These are phyloP conservation scores for Chaetomidium leptoderma DNA, from an alignment of 495 filamentous ascomycete genomes.

Conservation along the genomic window DNA sequence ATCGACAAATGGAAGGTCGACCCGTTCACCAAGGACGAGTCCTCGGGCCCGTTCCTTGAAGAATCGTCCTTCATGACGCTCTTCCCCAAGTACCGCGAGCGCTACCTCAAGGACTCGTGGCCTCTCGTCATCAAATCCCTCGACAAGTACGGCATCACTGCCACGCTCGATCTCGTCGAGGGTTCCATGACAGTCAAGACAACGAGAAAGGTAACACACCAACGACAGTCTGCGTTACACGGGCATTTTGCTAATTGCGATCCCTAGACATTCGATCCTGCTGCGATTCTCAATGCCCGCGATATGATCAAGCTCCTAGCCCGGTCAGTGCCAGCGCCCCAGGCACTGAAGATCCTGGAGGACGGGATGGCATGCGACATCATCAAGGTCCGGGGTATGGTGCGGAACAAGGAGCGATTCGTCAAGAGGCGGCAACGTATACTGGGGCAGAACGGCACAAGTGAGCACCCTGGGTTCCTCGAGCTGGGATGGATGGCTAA, in stretches of 20 bases:
- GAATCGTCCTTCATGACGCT: slow-evolving; percentile 83
- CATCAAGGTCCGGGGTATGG: slow-evolving; percentile 84
- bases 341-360: slow-evolving; percentile 90
- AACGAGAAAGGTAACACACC: slow-evolving; percentile 51
- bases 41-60: slow-evolving; percentile 79
- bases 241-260: background rate
- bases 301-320: slow-evolving; percentile 92
- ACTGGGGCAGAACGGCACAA: slow-evolving; percentile 55
- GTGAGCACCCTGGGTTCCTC: slow-evolving; percentile 11
- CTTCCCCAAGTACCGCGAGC: slow-evolving; percentile 97
- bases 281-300: slow-evolving; percentile 87
- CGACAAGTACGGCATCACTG: slow-evolving; percentile 77
- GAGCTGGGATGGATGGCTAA: background rate
- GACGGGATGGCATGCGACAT: slow-evolving; percentile 88
- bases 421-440: slow-evolving; percentile 93
- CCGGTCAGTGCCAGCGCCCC: slow-evolving; percentile 85
- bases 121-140: slow-evolving; percentile 72
- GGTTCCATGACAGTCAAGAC: slow-evolving; percentile 95
- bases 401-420: slow-evolving; percentile 94
- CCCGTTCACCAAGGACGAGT: slow-evolving; percentile 81
- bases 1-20: slow-evolving; percentile 98
- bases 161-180: slow-evolving; percentile 89
- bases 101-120: slow-evolving; percentile 90
- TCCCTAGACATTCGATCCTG: slow-evolving; percentile 79
- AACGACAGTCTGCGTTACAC: background rate